Base-by-base conservation (phyloP, 352 stramenopile genomes). In the Phytopythium chamaehyphon region DNA sequence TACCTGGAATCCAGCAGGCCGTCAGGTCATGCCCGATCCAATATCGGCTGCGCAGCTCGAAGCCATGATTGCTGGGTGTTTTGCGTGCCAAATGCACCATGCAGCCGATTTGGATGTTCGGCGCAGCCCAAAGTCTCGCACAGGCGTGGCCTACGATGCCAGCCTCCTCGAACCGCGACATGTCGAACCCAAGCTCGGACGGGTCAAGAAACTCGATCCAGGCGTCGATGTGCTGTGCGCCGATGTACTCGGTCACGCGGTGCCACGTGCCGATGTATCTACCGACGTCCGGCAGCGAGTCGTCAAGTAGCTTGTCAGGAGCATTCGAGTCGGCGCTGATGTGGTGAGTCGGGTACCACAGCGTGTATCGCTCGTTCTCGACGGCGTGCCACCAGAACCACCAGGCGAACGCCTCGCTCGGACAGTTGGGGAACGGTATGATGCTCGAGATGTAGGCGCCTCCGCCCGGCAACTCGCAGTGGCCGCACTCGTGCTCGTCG, bases 341-440 rank as follows among this genome's bases (percentile, higher is more conserved):
- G 38, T 43, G 38, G 38, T 43, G 16, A 16, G 15, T 43, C 8
- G 38, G 38, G 15, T 43, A 43, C 38, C 38, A 43, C 15, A 43
- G 16, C 12, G 14, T 43, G 38, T 43, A 43, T 7, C 38, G 38
- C 38, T 43, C 38, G 38, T 43, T 10, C 14, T 43, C 38, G 38
- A 43, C 38, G 2, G 38, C 38, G 38, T 43, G 38, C 38, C 38
- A 43, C 38, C 38, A 43, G 38, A 43, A 43, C 38, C 38, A 43
- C 38, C 38, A 43, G 38, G 38, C 38, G 38, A 43, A 2, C 15
- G 38, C 38, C 19, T 43, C 38, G 38, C 7, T 21, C 1, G 38
- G 38, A 21, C 38, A 43, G 38, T 43, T 43, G 38, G 38, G 38
- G 38, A 43, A 43, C 8, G 38, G 38, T 16, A 43, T 6, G 7